Evolutionary conservation across 2,329 filamentous ascomycete genomes (phyloP), one percentile per base, ranked within the genome.

Genomic region (Coniochaeta sp.): DNA sequence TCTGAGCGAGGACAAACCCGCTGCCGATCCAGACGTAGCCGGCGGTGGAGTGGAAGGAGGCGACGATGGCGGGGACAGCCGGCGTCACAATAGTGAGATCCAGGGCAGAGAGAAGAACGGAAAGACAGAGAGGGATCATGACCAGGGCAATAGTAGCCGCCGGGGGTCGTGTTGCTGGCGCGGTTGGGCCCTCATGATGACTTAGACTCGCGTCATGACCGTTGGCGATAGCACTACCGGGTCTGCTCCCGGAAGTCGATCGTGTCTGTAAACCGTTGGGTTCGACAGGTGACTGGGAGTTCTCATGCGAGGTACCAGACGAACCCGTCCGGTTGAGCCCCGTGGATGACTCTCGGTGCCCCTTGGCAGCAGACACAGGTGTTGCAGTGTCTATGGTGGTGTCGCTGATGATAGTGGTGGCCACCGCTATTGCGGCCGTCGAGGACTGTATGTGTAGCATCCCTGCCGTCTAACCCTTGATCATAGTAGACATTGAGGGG

Each of bases 11-110:
- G 6, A 90, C 73, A 61, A 87, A 92, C 3, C 86, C 82, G 32
- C 79, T 82, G 13, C 87, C 87, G 55, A 92, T 84, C 89, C 87
- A 91, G 49, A 84, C 79, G 67, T 91, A 91, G 22, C 86, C 87
- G 14, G 79, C 72, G 3, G 81, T 81, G 6, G 86, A 87, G 42
- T 82, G 62, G 55, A 91, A 79, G 54, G 86, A 74, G 30, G 68
- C 67, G 5, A 80, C 75, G 56, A 89, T 87, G 13, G 81, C 82
- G 0, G 85, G 84, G 5, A 87, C 73, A 6, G 84, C 82, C 0
- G 84, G 87, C 10, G 85, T 77, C 58, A 88, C 73, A 61, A 87
- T 85, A 27, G 82, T 86, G 49, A 75, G 69, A 59, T 81, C 78
- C 50, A 81, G 69, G 0, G 78, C 77, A 2, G 77, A 77, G 30